Percentiles rank a stretch among this genome's conserved stretches.
phyloP scores from a whole-genome alignment of 176 grass and related monocot genomes.

The Oryza coarctata region DNA sequence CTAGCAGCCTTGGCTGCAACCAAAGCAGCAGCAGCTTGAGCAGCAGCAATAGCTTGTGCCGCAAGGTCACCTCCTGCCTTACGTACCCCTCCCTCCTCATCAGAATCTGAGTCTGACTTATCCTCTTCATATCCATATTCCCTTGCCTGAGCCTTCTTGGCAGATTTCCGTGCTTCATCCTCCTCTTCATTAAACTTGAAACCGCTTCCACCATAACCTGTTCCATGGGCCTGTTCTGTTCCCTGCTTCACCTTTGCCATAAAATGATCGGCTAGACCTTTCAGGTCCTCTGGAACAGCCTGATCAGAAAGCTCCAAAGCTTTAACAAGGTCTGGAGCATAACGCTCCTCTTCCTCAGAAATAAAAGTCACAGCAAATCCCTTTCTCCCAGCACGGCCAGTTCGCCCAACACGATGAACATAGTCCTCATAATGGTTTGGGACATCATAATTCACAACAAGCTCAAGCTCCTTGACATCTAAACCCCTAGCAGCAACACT shows the following conservation, averaged over 20 bases:
- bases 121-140: conserved; percentile 96
- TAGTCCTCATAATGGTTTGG: conserved; percentile 99
- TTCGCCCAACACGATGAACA: conserved; percentile 95
- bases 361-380: conserved; percentile 91
- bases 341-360: conserved; percentile 83
- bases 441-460: conserved; percentile 94
- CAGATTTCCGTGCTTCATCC: conserved; percentile 83
- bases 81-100: conserved; percentile 72
- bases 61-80: conserved; percentile 74
- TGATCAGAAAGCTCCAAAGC: conserved; percentile 90
- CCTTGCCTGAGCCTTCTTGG: conserved; percentile 87
- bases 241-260: conserved; percentile 94
- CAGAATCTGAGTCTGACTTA: conserved; percentile 93
- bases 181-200: conserved; percentile 98
- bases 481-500: conserved; percentile 92
- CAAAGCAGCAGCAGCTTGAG: conserved; percentile 68
- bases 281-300: conserved; percentile 80
- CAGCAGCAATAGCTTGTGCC: conserved; percentile 60
- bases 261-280: conserved; percentile 73
- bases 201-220: conserved; percentile 95
- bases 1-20: conserved; percentile 61
- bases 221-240: conserved; percentile 84
- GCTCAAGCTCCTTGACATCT: conserved; percentile 94
- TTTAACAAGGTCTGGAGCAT: conserved; percentile 95
- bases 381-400: conserved; percentile 88